A percentile compares a stretch with the other conserved stretches of the same genome.
Evolutionary conservation across 208 protist genomes (phyloP).

Genomic region (Trypanosoma congolense): DNA sequence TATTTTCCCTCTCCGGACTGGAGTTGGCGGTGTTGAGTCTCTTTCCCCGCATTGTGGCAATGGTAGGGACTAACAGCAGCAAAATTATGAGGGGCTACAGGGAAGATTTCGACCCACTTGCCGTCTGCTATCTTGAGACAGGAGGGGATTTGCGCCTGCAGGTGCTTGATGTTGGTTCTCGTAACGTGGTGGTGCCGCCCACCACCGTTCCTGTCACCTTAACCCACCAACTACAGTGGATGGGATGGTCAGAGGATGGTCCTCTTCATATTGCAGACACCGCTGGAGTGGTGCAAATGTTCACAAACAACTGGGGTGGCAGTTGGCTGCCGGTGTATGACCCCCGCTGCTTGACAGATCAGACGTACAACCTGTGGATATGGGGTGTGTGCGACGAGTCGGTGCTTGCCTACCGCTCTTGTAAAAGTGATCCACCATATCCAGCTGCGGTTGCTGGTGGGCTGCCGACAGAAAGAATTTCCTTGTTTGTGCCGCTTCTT

Average conservation of each 20-base stretch:
- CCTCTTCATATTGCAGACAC: constrained; percentile 77
- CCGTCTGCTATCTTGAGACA: constrained; percentile 45
- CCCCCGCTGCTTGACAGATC: constrained; percentile 33
- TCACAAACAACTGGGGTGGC: constrained; percentile 72
- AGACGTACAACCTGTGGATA: constrained; percentile 45
- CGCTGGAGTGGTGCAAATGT: constrained; percentile 78
- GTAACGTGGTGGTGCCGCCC: constrained; percentile 35
- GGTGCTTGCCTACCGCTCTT: constrained; percentile 64
- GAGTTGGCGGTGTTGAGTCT: constrained; percentile 79
- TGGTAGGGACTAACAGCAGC: constrained; percentile 69
- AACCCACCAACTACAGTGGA: constrained; percentile 78
- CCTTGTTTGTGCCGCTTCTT: constrained; percentile 57
- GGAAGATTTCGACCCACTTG: constrained; percentile 73
- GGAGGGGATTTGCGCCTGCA: constrained; percentile 46
- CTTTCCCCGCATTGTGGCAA: constrained; percentile 70
- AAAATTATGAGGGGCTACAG: constrained; percentile 54
- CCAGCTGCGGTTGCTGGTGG: constrained; percentile 64
- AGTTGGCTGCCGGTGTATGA: constrained; percentile 81
- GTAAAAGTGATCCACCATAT: constrained; percentile 52
- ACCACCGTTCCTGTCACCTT: constrained; percentile 54
- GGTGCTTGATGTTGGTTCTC: constrained; percentile 70
- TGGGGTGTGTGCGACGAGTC: constrained; percentile 64
- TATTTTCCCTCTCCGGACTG: constrained; percentile 80
- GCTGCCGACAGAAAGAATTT: constrained; percentile 62
- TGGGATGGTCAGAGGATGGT: constrained; percentile 85